Conservation (phyloP, 345 rosid genomes). For the Schrenkiella parvula region DNA sequence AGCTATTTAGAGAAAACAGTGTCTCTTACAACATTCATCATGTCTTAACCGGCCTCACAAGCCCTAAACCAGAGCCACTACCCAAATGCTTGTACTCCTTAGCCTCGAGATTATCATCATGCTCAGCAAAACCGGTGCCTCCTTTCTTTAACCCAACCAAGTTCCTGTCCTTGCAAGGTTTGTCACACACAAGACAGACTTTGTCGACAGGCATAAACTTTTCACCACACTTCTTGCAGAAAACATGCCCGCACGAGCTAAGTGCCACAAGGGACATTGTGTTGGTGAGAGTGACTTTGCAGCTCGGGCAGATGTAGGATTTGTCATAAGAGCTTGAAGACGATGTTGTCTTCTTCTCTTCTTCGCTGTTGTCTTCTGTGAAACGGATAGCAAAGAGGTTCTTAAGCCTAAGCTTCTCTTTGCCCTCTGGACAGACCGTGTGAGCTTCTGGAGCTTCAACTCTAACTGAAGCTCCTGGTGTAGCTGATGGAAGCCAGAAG, state of each 20-base stretch:
- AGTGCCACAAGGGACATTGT: slow-evolving; percentile 67
- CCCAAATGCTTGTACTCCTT: slow-evolving; percentile 94
- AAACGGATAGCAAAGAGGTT: slow-evolving; percentile 67
- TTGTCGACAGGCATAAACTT: slow-evolving; percentile 69
- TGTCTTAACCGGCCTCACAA: slow-evolving; percentile 73
- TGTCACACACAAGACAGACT: slow-evolving; percentile 78
- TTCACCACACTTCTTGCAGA: slow-evolving; percentile 92
- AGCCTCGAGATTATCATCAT: slow-evolving; percentile 77
- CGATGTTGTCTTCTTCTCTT: slow-evolving; percentile 13
- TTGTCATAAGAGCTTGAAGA: slow-evolving; percentile 53
- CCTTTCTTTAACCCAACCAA: slow-evolving; percentile 78
- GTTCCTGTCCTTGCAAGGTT: slow-evolving; percentile 68
- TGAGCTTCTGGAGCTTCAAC: slow-evolving; percentile 60
- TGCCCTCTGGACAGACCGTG: slow-evolving; percentile 87
- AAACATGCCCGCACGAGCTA: slow-evolving; percentile 91
- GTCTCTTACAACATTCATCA: slow-evolving; percentile 34
- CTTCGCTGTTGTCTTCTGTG: slow-evolving; percentile 68
- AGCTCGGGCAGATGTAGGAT: slow-evolving; percentile 84
- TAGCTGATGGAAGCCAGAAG: slow-evolving; percentile 99
- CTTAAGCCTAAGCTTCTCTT: slow-evolving; percentile 82
- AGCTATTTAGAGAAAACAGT: slow-evolving; percentile 48
- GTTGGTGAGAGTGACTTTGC: slow-evolving; percentile 91
- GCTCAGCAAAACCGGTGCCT: slow-evolving; percentile 90
- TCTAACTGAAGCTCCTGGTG: slow-evolving; percentile 84
- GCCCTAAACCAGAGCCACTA: slow-evolving; percentile 89